phyloP scores from a whole-genome alignment of 495 filamentous ascomycete genomes.

The Hyaloscypha finlandica region DNA sequence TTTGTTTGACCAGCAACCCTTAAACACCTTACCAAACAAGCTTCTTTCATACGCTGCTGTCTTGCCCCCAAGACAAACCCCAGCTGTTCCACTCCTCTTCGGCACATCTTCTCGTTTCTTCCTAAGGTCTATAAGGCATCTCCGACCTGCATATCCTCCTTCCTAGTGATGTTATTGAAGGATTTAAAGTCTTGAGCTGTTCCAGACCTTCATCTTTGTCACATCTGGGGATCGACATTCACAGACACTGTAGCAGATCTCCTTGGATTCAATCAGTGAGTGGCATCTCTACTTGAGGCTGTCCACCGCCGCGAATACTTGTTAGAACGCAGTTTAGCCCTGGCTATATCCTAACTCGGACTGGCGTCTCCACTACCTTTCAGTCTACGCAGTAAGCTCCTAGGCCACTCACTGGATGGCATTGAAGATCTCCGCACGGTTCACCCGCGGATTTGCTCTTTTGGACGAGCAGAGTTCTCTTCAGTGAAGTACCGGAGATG shows the following conservation, averaged over 20 bases:
- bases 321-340: slow-evolving; percentile 8
- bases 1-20: background rate
- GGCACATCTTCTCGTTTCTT: background rate
- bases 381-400: background rate
- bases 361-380: slow-evolving; percentile 9
- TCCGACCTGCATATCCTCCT: background rate
- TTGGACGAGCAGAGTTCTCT: background rate
- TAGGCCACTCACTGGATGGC: slow-evolving; percentile 6
- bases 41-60: background rate
- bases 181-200: background rate
- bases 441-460: slow-evolving; percentile 26
- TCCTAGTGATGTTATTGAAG: background rate
- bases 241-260: slow-evolving; percentile 13
- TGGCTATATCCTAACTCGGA: slow-evolving; percentile 7
- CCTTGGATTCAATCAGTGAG: background rate
- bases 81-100: no score
- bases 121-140: background rate
- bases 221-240: slow-evolving; percentile 3
- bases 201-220: background rate
- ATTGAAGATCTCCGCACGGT: slow-evolving; percentile 26
- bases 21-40: background rate
- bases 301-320: slow-evolving; percentile 9
- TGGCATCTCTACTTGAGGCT: background rate
- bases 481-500: slow-evolving; percentile 25
- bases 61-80: background rate